A percentile compares a stretch with the other conserved stretches of the same genome.
Conservation (phyloP, 352 stramenopile species). For the Globisporangium cystogenes region DNA sequence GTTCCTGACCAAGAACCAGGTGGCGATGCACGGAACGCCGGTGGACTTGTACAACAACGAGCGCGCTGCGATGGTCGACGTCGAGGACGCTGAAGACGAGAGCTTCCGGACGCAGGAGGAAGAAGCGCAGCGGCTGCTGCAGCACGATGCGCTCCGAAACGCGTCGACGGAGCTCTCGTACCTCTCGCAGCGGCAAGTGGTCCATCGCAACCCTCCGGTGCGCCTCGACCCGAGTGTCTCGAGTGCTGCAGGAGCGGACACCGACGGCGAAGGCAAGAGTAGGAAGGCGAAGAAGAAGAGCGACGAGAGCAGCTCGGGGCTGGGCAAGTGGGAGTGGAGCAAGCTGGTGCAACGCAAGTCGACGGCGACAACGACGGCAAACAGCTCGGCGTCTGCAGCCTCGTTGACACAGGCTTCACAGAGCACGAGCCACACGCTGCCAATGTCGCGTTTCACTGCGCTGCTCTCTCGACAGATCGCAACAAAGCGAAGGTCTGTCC, state of each 20-base stretch:
- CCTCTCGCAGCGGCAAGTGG: slow-evolving; percentile 74
- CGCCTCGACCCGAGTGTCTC: slow-evolving; percentile 13
- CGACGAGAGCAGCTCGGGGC: slow-evolving; percentile 19
- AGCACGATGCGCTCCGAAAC: slow-evolving; percentile 40
- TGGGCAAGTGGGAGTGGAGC: slow-evolving; percentile 66
- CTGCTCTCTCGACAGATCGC: slow-evolving; percentile 23
- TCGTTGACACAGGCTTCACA: not conserved
- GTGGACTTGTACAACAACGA: slow-evolving; percentile 47
- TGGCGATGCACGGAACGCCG: slow-evolving; percentile 18
- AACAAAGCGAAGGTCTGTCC: slow-evolving; percentile 6
- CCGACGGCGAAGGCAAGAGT: slow-evolving; percentile 16
- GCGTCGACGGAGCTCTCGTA: slow-evolving; percentile 68
- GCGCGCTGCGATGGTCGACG: slow-evolving; percentile 23
- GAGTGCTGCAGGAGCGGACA: not conserved
- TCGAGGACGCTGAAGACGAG: slow-evolving; percentile 22
- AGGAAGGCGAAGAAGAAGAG: slow-evolving; percentile 28
- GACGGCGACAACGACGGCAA: not conserved
- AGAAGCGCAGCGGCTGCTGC: slow-evolving; percentile 27
- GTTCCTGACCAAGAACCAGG: slow-evolving; percentile 32
- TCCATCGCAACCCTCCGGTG: slow-evolving; percentile 64
- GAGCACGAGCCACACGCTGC: slow-evolving; percentile 1
- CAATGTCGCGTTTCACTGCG: slow-evolving; percentile 20
- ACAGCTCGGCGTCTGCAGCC: not conserved
- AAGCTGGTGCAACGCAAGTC: slow-evolving; percentile 42
- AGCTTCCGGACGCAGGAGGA: slow-evolving; percentile 14